Evolutionary conservation across 1,139 yeast species (phyloP), one percentile per base, ranked within the genome.

Genomic region (Kodamaea derodonti): DNA sequence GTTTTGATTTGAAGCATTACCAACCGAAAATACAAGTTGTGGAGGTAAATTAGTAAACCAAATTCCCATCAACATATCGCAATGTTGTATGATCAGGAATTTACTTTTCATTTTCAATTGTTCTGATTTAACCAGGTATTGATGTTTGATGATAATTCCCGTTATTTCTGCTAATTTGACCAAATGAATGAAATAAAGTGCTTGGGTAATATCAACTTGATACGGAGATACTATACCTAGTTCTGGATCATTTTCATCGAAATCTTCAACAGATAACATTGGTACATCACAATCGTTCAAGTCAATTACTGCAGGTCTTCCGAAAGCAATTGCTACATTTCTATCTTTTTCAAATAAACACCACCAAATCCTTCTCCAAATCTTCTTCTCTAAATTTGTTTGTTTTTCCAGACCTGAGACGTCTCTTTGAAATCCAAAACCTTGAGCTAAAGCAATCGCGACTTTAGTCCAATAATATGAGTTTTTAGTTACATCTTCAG

Each of bases 311-410:
- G 75, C 65, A 0, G 95, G 94, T 42, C 92, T 66, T 12, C 94
- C 92, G 57, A 81, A 79, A 0, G 90, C 87, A 37, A 83, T 73
- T n/a, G 86, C 80, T 4, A 79, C 78, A 38, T 76, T 69, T 14
- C 88, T 63, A 56, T 84, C 95, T 48, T 84, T 79, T 40, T 78
- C 77, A 54, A 82, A 83, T 18, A 84, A 60, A 40, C 82, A 70
- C 95, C 95, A 85, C 90, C 92, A 85, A 15, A 84, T 70, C 33
- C 88, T 65, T 45, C 82, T 71, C 77, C 85, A 79, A 37, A 79
- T 60, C 39, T 75, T 72, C 50, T 76, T 75, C 37, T 80, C 84
- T 14, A 50, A 41, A 1, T 33, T 25, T 13, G 65, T 43, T 20
- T 68, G 50, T 24, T 47, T 49, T 13, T 65, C 56, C n/a, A 67